These are phyloP conservation scores for Colletotrichum tofieldiae DNA, from an alignment of 2,329 filamentous ascomycete genomes.

Conservation along the genomic window DNA sequence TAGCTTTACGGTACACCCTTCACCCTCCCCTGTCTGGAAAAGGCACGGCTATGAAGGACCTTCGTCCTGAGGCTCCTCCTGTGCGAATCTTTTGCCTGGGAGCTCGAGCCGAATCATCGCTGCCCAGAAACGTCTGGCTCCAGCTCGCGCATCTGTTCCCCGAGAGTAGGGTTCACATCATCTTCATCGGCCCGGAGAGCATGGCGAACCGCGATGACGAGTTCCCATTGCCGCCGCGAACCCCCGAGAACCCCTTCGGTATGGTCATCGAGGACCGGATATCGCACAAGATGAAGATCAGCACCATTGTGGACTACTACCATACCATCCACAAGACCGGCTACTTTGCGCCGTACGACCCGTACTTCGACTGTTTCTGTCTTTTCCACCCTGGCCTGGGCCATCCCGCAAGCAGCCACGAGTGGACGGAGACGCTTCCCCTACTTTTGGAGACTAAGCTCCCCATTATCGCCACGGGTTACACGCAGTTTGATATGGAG, in stretches of 20 bases:
- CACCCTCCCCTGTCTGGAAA: slow-evolving; percentile 88
- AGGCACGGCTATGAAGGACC: slow-evolving; percentile 80
- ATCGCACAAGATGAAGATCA: slow-evolving; percentile 93
- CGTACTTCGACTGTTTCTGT: slow-evolving; percentile 98
- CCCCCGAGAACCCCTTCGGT: slow-evolving; percentile 89
- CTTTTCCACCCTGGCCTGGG: slow-evolving; percentile 97
- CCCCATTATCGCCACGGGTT: slow-evolving; percentile 94
- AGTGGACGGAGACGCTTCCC: slow-evolving; percentile 94
- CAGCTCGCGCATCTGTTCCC: slow-evolving; percentile 97
- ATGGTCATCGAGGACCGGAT: slow-evolving; percentile 94
- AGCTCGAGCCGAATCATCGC: slow-evolving; percentile 95
- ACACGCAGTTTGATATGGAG: slow-evolving; percentile 95
- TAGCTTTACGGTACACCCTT: slow-evolving; percentile 92
- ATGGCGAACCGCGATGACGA: slow-evolving; percentile 96
- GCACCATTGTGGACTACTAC: slow-evolving; percentile 98
- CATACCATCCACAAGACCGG: slow-evolving; percentile 94
- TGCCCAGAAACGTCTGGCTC: slow-evolving; percentile 94
- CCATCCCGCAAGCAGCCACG: slow-evolving; percentile 91
- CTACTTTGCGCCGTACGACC: slow-evolving; percentile 94
- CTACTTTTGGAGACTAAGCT: slow-evolving; percentile 95
- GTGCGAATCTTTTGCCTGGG: slow-evolving; percentile 94
- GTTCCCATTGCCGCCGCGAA: slow-evolving; percentile 90
- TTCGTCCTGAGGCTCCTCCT: slow-evolving; percentile 88
- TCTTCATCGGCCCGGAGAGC: slow-evolving; percentile 96
- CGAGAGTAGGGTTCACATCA: slow-evolving; percentile 88